phyloP scores from a whole-genome alignment of 495 filamentous ascomycete species.

The Hyaloscypha variabilis region DNA sequence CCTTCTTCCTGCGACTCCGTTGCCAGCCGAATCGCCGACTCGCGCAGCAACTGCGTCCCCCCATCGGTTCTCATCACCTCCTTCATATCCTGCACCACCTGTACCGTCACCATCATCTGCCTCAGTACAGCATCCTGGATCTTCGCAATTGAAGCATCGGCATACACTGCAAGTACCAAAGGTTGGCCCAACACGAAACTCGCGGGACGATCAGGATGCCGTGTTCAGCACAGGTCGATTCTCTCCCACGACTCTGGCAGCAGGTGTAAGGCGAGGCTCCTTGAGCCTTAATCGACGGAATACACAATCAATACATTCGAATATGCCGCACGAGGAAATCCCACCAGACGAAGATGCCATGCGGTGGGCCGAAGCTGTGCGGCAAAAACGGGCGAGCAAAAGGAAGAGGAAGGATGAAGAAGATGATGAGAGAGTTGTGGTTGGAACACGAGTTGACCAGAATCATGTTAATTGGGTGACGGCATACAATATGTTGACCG shows the following conservation, averaged over 20 bases:
- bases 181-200: conserved; percentile 47
- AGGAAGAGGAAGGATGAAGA: conserved; percentile 82
- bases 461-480: conserved; percentile 97
- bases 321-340: conserved; percentile 80
- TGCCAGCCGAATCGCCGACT: conserved; percentile 44
- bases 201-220: conserved; percentile 63
- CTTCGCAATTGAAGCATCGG: conserved; percentile 68
- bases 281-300: conserved; percentile 76
- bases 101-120: conserved; percentile 47
- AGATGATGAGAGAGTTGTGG: conserved; percentile 89
- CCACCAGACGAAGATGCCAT: conserved; percentile 86
- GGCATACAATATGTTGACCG: conserved; percentile 99
- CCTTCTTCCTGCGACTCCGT: conserved; percentile 42
- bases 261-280: conserved; percentile 72
- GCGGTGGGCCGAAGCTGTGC: conserved; percentile 89
- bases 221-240: conserved; percentile 76
- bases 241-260: conserved; percentile 67
- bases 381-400: conserved; percentile 85
- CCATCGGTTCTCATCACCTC: conserved; percentile 78
- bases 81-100: conserved; percentile 55
- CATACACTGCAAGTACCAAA: conserved; percentile 90
- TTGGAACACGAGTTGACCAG: conserved; percentile 98
- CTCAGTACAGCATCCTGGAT: conserved; percentile 45
- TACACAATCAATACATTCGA: conserved; percentile 84
- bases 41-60: conserved; percentile 43